Evolutionary conservation across 192 early-diverging fungal species (phyloP), one percentile per base, ranked within the genome.

Genomic region (Umbelopsis isabellina): DNA sequence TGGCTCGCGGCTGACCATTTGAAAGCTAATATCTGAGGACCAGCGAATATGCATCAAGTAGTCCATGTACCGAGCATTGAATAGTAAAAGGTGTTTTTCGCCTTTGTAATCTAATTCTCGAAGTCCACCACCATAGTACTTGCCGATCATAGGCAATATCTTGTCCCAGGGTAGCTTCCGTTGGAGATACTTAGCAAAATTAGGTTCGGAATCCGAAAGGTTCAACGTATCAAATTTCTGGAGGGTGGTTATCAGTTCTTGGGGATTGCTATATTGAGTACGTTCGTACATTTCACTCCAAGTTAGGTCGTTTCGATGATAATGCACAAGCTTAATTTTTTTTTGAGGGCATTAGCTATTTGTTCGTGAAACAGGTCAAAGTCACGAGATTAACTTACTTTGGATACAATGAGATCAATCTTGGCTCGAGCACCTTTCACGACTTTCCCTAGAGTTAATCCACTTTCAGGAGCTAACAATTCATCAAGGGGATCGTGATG

Each of bases 31-130:
- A 3, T 46, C 58, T 11, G 35, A 33, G 30, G 53, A 25, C 25
- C 61, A 22, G 35, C 49, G 47, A 2, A 75, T 46, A 49, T 75
- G 65, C 23, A 75, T 71, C 61, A 75, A 66, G 49, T 66, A 75
- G 23, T 75, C 74, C 74, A 75, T 75, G 49, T 75, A 75, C 41
- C 74, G 66, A 27, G 74, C 69, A 10, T 53, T 71, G 45, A 71
- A 71, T 7, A 75, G 30, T 41, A 75, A 64, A 18, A 75, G 6
- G 44, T 75, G 74, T 2, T 70, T 49, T 35, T 49, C 21, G 21
- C 50, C 69, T 30, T 47, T 58, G 46, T 75, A 35, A 2, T 49
- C 25, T 16, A 75, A 47, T 46, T 71, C 61, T 48, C 67, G 51
- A 30, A 45, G 22, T 35, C 64, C 52, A 33, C 33, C 49, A 16